These are phyloP conservation scores for Bruguiera gymnorhiza DNA, from an alignment of 345 rosid genomes.

Conservation along the genomic window DNA sequence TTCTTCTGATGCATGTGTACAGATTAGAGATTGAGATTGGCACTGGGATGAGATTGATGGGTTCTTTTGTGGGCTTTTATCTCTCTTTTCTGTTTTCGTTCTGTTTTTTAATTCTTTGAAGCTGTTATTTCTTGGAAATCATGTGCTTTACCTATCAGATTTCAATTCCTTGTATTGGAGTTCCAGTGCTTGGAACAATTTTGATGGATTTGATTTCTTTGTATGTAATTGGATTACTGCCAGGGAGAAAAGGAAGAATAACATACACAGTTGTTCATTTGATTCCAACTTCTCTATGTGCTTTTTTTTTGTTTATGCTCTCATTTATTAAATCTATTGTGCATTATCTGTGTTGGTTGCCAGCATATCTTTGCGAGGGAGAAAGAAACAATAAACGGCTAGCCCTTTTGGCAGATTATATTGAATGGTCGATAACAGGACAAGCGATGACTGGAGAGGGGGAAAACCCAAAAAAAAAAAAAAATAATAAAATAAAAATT, in stretches of 20 bases:
- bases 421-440: neutral
- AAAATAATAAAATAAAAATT: neutral
- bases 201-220: conserved; percentile 1
- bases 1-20: neutral
- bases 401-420: neutral
- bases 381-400: too few relatives aligned
- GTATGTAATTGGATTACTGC: conserved; percentile 3
- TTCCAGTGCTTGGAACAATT: conserved; percentile 5
- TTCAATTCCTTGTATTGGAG: neutral
- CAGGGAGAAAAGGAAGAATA: neutral
- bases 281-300: neutral
- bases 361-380: too few relatives aligned
- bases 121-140: neutral
- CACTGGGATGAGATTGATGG: neutral
- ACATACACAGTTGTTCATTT: neutral
- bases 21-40: neutral
- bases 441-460: neutral
- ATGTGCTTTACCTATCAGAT: neutral
- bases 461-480: neutral
- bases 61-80: neutral
- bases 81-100: neutral
- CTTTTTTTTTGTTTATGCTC: too few relatives aligned
- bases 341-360: too few relatives aligned
- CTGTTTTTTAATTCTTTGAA: neutral
- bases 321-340: too few relatives aligned